phyloP scores from a whole-genome alignment of 2,329 filamentous ascomycete species.

The Mycosphaerella arachidis region DNA sequence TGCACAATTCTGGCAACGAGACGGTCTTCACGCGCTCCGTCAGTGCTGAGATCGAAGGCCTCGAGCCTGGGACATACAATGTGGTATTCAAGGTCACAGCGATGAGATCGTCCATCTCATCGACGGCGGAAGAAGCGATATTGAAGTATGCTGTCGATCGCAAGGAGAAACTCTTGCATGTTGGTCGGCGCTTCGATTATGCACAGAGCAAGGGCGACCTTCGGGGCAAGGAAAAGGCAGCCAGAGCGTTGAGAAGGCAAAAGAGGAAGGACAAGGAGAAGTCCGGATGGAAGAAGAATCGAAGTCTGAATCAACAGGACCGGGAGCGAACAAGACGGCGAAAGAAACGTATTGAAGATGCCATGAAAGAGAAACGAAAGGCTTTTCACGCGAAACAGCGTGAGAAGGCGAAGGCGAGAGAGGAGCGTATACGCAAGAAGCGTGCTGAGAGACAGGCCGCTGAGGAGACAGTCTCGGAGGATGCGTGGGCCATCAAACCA shows the following conservation, averaged over 20 bases:
- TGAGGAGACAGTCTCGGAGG: background rate
- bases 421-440: conserved; percentile 6
- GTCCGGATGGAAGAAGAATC: conserved; percentile 36
- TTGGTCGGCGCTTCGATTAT: conserved; percentile 67
- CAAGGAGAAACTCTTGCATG: conserved; percentile 68
- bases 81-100: conserved; percentile 72
- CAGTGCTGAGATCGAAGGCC: conserved; percentile 65
- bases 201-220: conserved; percentile 63
- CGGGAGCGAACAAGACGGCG: conserved; percentile 27
- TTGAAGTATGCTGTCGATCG: conserved; percentile 56
- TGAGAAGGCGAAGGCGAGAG: conserved; percentile 13
- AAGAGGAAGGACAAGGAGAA: conserved; percentile 35
- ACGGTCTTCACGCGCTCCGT: conserved; percentile 68
- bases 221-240: conserved; percentile 47
- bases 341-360: conserved; percentile 24
- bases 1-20: conserved; percentile 40
- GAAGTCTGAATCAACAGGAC: conserved; percentile 37
- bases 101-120: conserved; percentile 48
- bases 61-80: conserved; percentile 70
- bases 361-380: conserved; percentile 25
- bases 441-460: background rate
- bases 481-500: background rate
- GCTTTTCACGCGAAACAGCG: conserved; percentile 12
- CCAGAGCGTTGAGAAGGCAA: conserved; percentile 36
- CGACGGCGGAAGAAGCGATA: conserved; percentile 63